Evolutionary conservation across 768 basidiomycete genomes (phyloP).

Genomic region (Ramaria sp.): DNA sequence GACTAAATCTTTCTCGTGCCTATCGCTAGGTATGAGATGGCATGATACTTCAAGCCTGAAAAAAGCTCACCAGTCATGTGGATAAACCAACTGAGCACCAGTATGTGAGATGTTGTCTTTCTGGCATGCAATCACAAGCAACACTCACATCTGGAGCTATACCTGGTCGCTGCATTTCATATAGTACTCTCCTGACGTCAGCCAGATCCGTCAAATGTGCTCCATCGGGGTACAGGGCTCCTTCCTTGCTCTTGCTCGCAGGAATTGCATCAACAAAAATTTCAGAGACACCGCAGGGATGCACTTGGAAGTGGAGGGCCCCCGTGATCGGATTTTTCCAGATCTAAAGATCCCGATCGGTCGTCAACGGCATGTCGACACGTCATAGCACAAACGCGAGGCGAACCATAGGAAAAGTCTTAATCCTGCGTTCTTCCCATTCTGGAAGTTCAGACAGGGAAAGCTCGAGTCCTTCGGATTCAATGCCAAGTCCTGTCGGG

Average conservation of each 20-base stretch:
- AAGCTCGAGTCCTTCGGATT: constrained; percentile 65
- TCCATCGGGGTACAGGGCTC: constrained; percentile 76
- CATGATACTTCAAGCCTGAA: neutral
- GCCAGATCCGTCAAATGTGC: constrained; percentile 63
- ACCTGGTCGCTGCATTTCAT: constrained; percentile 82
- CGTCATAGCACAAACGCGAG: neutral
- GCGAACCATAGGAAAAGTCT: constrained; percentile 55
- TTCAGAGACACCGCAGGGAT: constrained; percentile 65
- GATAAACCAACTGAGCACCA: constrained; percentile 56
- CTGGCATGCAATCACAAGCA: neutral
- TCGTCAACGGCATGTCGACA: no score
- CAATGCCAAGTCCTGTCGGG: constrained; percentile 76
- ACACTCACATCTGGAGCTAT: constrained; percentile 65
- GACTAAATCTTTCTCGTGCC: constrained; percentile 59
- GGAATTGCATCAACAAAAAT: constrained; percentile 70
- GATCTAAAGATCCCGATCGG: constrained; percentile 29
- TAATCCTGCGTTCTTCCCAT: constrained; percentile 74
- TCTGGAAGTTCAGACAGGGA: constrained; percentile 55
- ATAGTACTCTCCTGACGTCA: constrained; percentile 61
- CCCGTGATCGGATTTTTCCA: constrained; percentile 93
- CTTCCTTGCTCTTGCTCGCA: constrained; percentile 40
- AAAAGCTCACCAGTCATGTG: constrained; percentile 65
- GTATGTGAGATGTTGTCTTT: neutral
- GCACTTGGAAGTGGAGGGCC: constrained; percentile 79
- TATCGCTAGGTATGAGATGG: constrained; percentile 7